A percentile compares a stretch with the other conserved stretches of the same genome.
phyloP scores from a whole-genome alignment of 352 stramenopile genomes.

The Globisporangium abappressorium region DNA sequence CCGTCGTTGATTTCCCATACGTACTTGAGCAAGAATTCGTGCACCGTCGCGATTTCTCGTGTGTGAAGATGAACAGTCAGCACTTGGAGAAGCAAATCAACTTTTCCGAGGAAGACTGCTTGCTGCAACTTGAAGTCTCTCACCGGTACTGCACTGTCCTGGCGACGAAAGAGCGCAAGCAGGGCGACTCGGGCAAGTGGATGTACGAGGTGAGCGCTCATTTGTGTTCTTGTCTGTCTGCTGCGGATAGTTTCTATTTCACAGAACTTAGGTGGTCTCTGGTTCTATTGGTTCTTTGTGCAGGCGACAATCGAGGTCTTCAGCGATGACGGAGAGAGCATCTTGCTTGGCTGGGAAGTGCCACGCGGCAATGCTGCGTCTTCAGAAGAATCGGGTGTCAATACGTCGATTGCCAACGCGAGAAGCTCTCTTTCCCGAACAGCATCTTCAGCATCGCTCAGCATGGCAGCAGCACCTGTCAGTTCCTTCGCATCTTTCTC shows the following conservation, averaged over 20 bases:
- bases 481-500: background rate
- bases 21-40: conserved; percentile 60
- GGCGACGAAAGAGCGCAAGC: conserved; percentile 64
- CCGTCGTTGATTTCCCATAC: conserved; percentile 49
- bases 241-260: background rate
- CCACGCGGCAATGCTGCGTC: conserved; percentile 21
- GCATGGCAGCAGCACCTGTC: background rate
- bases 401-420: background rate
- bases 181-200: conserved; percentile 73
- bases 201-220: conserved; percentile 59
- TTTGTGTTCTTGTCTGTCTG: background rate
- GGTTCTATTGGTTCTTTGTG: background rate
- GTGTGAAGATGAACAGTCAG: conserved; percentile 67
- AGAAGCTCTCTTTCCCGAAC: background rate
- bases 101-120: conserved; percentile 72
- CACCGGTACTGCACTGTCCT: conserved; percentile 70
- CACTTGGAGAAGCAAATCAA: conserved; percentile 56
- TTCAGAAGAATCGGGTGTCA: background rate
- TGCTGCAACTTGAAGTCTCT: conserved; percentile 62
- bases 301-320: conserved; percentile 45
- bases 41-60: conserved; percentile 60
- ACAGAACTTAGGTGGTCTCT: background rate
- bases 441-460: background rate
- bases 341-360: conserved; percentile 79
- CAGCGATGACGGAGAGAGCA: conserved; percentile 58